Conservation (phyloP, 495 filamentous ascomycete species). For the Trichoderma erinaceum region DNA sequence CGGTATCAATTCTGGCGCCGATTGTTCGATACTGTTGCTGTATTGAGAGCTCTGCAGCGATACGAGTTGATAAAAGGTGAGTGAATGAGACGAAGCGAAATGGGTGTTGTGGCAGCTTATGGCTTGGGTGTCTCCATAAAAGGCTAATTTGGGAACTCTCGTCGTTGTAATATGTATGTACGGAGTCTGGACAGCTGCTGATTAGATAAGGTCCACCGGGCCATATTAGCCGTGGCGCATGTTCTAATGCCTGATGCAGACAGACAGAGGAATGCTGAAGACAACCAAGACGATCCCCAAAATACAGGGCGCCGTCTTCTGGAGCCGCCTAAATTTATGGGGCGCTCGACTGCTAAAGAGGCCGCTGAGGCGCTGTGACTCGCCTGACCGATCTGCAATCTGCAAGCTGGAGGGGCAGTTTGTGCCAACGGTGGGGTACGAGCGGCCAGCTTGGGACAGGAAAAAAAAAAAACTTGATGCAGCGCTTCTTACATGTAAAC, state of each 20-base stretch:
- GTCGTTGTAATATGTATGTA: not conserved
- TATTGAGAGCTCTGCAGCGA: not conserved
- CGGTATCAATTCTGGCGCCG: not conserved
- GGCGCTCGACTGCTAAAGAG: not conserved
- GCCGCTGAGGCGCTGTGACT: not conserved
- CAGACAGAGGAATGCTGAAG: not conserved
- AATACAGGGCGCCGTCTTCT: not conserved
- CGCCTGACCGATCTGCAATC: not conserved
- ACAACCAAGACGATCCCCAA: not conserved
- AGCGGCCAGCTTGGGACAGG: not conserved
- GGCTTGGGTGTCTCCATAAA: not conserved
- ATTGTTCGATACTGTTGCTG: not conserved
- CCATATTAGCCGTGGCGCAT: not conserved
- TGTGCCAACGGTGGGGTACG: constrained; percentile 16
- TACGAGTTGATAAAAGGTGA: not conserved
- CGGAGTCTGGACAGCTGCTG: not conserved
- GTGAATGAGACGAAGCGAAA: not conserved
- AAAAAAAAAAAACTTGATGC: not conserved
- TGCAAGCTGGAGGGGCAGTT: not conserved
- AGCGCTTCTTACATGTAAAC: not conserved
- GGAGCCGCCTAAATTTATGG: not conserved
- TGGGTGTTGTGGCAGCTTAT: constrained; percentile 10
- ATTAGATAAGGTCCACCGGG: not conserved
- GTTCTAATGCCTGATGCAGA: too few relatives aligned
- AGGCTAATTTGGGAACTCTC: not conserved